A percentile compares a stretch with the other conserved stretches of the same genome.
phyloP scores from a whole-genome alignment of 306 rosid genomes.

The Mimosa pudica region DNA sequence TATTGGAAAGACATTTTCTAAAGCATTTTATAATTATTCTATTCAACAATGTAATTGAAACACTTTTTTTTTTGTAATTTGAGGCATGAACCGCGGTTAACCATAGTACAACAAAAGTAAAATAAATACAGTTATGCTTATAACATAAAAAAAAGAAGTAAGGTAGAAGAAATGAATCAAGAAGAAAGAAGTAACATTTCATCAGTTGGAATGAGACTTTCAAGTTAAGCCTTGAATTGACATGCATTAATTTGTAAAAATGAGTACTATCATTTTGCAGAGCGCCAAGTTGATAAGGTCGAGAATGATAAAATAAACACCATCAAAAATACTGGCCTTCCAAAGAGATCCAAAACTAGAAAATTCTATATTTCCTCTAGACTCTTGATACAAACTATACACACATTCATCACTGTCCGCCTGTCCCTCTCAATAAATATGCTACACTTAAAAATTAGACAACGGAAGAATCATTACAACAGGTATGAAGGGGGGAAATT shows the following conservation, averaged over 20 bases:
- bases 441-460: slow-evolving; percentile 19
- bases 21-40: no score
- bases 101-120: no score
- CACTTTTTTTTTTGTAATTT: no score
- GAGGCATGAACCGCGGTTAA: no score
- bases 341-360: neutral
- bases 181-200: neutral
- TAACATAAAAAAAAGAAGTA: no score
- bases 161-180: neutral
- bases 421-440: slow-evolving; percentile 15
- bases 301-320: neutral
- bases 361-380: neutral
- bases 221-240: neutral
- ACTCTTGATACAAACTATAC: neutral
- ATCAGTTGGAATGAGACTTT: neutral
- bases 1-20: no score
- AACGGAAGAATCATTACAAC: slow-evolving; percentile 25
- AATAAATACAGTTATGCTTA: no score
- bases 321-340: neutral
- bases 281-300: neutral
- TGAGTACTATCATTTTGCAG: neutral
- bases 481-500: neutral
- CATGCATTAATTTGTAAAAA: neutral
- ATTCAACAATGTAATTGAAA: no score
- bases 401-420: neutral